A percentile compares a stretch with the other conserved stretches of the same genome.
phyloP scores from a whole-genome alignment of 176 grass and related monocot genomes.

The Raddia guianensis region DNA sequence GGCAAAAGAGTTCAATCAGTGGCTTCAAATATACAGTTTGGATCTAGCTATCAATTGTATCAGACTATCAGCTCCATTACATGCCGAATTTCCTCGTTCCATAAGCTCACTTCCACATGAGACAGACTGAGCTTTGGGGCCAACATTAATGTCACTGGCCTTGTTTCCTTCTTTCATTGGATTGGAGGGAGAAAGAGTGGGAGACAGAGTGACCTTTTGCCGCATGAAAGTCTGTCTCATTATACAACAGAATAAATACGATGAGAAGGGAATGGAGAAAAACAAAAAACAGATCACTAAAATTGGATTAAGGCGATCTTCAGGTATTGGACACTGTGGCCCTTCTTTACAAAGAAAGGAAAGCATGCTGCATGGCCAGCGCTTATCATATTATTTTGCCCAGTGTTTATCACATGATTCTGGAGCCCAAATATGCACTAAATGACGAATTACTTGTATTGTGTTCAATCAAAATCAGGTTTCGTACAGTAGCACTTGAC shows the following conservation, averaged over 20 bases:
- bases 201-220: constrained; percentile 84
- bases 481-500: background rate
- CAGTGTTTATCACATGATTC: background rate
- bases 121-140: constrained; percentile 36
- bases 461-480: constrained; percentile 22
- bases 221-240: constrained; percentile 95
- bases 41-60: constrained; percentile 26
- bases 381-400: background rate
- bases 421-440: background rate
- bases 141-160: constrained; percentile 42
- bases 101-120: constrained; percentile 51
- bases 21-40: constrained; percentile 10
- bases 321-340: background rate
- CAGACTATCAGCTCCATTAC: constrained; percentile 55
- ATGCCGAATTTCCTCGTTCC: constrained; percentile 43
- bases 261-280: constrained; percentile 40
- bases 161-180: constrained; percentile 62
- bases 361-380: background rate
- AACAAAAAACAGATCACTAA: background rate
- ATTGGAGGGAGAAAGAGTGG: constrained; percentile 59
- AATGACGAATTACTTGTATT: constrained; percentile 13
- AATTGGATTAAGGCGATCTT: constrained; percentile 23
- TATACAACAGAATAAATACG: constrained; percentile 49
- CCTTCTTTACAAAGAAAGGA: background rate
- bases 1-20: constrained; percentile 16